Base-by-base conservation (phyloP, 257 asterid species). In the Scutellaria minor region DNA sequence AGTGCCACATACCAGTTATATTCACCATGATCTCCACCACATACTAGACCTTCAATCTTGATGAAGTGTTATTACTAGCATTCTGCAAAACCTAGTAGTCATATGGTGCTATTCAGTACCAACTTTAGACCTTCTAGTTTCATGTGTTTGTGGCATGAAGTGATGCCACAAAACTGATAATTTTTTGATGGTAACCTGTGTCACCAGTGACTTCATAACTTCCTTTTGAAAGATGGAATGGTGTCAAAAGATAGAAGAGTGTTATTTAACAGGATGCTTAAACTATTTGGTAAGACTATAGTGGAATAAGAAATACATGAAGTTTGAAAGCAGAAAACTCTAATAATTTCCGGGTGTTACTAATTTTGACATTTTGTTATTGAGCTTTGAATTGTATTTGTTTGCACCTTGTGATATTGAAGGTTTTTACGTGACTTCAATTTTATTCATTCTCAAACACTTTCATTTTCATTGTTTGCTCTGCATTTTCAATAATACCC, bases 81-180 rank as follows among this genome's bases (percentile, higher is more conserved):
- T 64, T 22, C 65, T 68, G 73, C 27, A 68, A 18, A 48, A 56
- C 2, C 70, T 65, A 11, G 56, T 22, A 66, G 35, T 35, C 14
- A n/a, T 47, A 13, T 4, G 47, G 14, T 31, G 22, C 13, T 18
- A 51, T 52, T 27, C 13, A 18, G 41, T 39, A 59, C 31, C 52
- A 53, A 10, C 37, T 39, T 24, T 9, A 50, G 1, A 14, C 42
- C 5, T 45, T 45, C 55, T 18, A 11, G 5, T 65, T 3, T 45
- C 45, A 6, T 35, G 18, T 68, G 51, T 58, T 65, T 70, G 15
- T 18, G 55, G 52, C 8, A 15, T 70, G 57, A 55, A 31, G 24
- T 31, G 37, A 31, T 31, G 37, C 37, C 61, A n/a, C 8, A 13
- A 31, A 66, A 8, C 9, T n/a, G 6, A 31, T 18, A 18, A 2